These are phyloP conservation scores for Carex arenaria DNA, from an alignment of 202 grass and related monocot species.

Conservation along the genomic window DNA sequence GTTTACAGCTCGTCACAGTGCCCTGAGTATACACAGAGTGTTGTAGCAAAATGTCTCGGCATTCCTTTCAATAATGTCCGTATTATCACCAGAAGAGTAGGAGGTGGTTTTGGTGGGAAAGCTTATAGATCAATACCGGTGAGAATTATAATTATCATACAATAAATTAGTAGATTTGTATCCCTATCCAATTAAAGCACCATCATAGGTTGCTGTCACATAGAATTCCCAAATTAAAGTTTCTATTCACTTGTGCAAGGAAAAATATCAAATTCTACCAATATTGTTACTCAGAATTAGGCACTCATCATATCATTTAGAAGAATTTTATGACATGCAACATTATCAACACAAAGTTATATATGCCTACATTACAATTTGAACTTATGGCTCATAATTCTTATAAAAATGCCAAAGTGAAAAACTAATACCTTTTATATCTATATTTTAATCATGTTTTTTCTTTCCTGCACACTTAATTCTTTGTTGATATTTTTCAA, in stretches of 20 bases:
- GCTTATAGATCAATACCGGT: constrained; percentile 43
- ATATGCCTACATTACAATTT: neutral
- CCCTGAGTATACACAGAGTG: constrained; percentile 42
- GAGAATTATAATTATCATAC: constrained; percentile 6
- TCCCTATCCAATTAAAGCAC: neutral
- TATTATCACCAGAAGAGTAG: constrained; percentile 79
- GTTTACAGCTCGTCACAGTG: constrained; percentile 65
- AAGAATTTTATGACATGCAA: neutral
- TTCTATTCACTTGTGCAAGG: neutral
- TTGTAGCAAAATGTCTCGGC: constrained; percentile 58
- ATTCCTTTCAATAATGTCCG: constrained; percentile 67
- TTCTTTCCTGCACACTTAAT: too few species aligned
- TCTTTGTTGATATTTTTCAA: neutral
- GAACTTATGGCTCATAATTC: neutral
- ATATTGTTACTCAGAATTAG: neutral
- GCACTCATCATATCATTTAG: neutral
- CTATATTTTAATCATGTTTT: too few species aligned
- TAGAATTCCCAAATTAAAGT: neutral
- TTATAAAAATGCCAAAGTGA: too few species aligned
- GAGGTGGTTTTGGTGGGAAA: constrained; percentile 82
- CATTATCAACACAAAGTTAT: neutral
- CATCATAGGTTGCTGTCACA: neutral
- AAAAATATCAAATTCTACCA: neutral
- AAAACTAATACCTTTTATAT: too few species aligned
- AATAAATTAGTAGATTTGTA: neutral